Conservation (phyloP, 2,329 filamentous ascomycete genomes). For the Didymella glomerata region DNA sequence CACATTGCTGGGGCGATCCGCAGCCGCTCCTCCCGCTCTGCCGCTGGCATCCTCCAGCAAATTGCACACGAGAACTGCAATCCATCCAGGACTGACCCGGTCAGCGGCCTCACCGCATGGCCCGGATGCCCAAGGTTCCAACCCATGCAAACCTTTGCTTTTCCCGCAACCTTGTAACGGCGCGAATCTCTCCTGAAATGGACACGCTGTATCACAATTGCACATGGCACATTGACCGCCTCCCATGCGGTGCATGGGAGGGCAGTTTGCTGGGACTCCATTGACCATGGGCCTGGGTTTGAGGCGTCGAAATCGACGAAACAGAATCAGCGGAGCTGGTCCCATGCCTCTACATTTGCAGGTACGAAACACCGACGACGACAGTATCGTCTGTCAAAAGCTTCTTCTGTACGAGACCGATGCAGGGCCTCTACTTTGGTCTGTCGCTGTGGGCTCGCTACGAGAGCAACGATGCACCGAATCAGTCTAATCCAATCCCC, state of each 20-base stretch:
- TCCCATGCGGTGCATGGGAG: constrained; percentile 3
- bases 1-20: constrained; percentile 11
- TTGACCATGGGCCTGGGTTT: constrained; percentile 17
- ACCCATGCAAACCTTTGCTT: background rate
- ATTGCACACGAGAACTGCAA: background rate
- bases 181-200: background rate
- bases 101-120: constrained; percentile 13
- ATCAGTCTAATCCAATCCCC: background rate
- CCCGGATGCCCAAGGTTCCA: background rate
- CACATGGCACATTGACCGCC: constrained; percentile 12
- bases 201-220: background rate
- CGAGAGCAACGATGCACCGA: constrained; percentile 6
- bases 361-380: background rate
- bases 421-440: constrained; percentile 17
- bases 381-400: constrained; percentile 8
- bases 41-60: background rate
- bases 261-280: constrained; percentile 3
- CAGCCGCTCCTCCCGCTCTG: constrained; percentile 11
- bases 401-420: constrained; percentile 1
- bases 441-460: constrained; percentile 5
- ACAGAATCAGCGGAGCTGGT: constrained; percentile 2
- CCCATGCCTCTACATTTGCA: constrained; percentile 6
- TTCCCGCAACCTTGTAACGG: background rate
- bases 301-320: constrained; percentile 10
- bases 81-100: background rate